A percentile compares a stretch with the other conserved stretches of the same genome.
Evolutionary conservation across 2,329 filamentous ascomycete species (phyloP).

Genomic region (Parafenestella ontariensis): DNA sequence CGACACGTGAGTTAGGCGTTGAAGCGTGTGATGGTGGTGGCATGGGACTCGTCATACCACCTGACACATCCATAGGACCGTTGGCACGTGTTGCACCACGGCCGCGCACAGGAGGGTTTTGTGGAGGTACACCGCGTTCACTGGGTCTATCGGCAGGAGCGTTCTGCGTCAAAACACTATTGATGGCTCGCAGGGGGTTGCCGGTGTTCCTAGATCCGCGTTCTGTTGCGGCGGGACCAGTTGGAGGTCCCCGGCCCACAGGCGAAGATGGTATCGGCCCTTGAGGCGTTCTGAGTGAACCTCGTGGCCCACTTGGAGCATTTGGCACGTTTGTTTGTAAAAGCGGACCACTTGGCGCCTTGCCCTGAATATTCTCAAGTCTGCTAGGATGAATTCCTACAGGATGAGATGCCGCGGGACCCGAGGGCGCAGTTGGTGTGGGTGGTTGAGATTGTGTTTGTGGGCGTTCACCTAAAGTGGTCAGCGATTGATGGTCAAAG

Average conservation of each 20-base stretch:
- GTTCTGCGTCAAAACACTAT: conserved; percentile 39
- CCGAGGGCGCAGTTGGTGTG: conserved; percentile 43
- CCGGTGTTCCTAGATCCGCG: conserved; percentile 32
- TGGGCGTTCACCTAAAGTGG: conserved; percentile 31
- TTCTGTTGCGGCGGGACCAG: conserved; percentile 42
- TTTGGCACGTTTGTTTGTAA: conserved; percentile 43
- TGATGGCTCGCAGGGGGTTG: conserved; percentile 36
- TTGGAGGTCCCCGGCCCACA: conserved; percentile 39
- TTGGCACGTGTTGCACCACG: conserved; percentile 40
- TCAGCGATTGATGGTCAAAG: conserved; percentile 13
- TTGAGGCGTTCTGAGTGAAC: conserved; percentile 33
- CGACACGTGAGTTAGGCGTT: conserved; percentile 31
- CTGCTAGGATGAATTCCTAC: conserved; percentile 63
- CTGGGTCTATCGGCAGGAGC: conserved; percentile 29
- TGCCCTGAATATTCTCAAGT: conserved; percentile 52
- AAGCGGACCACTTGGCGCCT: conserved; percentile 21
- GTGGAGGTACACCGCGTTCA: conserved; percentile 17
- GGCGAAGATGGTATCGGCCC: conserved; percentile 37
- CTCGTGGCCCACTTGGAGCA: conserved; percentile 46
- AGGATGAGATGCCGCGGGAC: conserved; percentile 43
- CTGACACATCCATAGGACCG: conserved; percentile 22
- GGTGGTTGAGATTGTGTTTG: conserved; percentile 34
- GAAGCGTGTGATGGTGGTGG: conserved; percentile 33
- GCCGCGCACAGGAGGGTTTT: conserved; percentile 39
- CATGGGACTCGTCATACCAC: conserved; percentile 27